These are phyloP conservation scores for Diatrype stigma DNA, from an alignment of 2,329 filamentous ascomycete species.

Conservation along the genomic window DNA sequence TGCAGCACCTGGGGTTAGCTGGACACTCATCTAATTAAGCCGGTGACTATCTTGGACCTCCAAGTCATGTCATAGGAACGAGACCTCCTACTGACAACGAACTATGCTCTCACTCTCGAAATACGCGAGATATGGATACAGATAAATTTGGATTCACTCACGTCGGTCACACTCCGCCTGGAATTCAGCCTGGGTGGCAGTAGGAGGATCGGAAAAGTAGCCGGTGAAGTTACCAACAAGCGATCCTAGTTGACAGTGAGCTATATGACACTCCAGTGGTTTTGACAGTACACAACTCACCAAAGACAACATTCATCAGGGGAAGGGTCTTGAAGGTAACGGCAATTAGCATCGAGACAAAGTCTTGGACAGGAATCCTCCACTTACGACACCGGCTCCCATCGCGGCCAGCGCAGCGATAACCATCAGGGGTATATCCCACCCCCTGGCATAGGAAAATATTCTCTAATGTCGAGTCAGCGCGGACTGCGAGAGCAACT, in stretches of 20 bases:
- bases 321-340: slow-evolving; percentile 42
- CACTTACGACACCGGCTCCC: slow-evolving; percentile 42
- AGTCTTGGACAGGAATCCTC: neutral
- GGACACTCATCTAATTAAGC: too few relatives aligned
- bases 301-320: slow-evolving; percentile 57
- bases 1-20: too few relatives aligned
- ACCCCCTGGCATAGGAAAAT: slow-evolving; percentile 50
- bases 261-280: slow-evolving; percentile 2
- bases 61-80: too few relatives aligned
- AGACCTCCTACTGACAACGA: too few relatives aligned
- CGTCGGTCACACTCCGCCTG: slow-evolving; percentile 35
- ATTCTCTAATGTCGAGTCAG: slow-evolving; percentile 36
- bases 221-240: slow-evolving; percentile 46
- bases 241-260: slow-evolving; percentile 27
- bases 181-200: slow-evolving; percentile 35
- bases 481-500: neutral
- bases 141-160: too few relatives aligned
- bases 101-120: too few relatives aligned
- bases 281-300: slow-evolving; percentile 23
- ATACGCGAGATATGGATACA: too few relatives aligned
- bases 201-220: slow-evolving; percentile 33
- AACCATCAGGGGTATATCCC: slow-evolving; percentile 47
- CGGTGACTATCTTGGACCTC: too few relatives aligned
- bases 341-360: slow-evolving; percentile 1
- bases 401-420: slow-evolving; percentile 44